Evolutionary conservation across 768 basidiomycete species (phyloP).

Genomic region (Boletus fagicola): DNA sequence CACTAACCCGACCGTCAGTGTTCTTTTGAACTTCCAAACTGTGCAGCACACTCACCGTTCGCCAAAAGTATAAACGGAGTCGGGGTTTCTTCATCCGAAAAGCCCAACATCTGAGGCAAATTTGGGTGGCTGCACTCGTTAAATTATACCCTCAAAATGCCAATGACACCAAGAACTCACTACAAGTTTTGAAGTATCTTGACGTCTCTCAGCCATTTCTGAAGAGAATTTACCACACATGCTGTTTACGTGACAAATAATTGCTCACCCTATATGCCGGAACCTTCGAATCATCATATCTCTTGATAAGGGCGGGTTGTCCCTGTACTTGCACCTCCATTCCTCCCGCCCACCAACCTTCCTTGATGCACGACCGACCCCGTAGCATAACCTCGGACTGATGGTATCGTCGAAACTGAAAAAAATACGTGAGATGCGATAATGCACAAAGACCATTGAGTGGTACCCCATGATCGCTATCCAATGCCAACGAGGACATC

Average conservation of each 20-base stretch:
- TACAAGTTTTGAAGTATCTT: slow-evolving; percentile 50
- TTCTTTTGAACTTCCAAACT: neutral
- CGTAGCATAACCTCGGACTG: slow-evolving; percentile 46
- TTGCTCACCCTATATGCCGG: slow-evolving; percentile 33
- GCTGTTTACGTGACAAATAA: neutral
- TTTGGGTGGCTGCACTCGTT: slow-evolving; percentile 43
- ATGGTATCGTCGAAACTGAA: slow-evolving; percentile 49
- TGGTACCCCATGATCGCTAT: slow-evolving; percentile 37
- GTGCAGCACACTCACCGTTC: slow-evolving; percentile 34
- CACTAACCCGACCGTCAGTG: slow-evolving; percentile 29
- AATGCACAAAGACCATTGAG: no score
- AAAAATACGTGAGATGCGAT: slow-evolving; percentile 7
- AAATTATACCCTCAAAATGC: neutral
- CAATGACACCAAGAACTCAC: slow-evolving; percentile 30
- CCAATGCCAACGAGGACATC: slow-evolving; percentile 19
- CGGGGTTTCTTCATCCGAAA: slow-evolving; percentile 42
- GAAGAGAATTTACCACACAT: neutral
- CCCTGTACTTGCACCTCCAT: slow-evolving; percentile 42
- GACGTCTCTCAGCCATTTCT: slow-evolving; percentile 52
- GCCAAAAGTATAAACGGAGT: slow-evolving; percentile 54
- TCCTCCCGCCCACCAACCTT: slow-evolving; percentile 49
- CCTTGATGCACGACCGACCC: slow-evolving; percentile 36
- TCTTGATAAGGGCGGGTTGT: slow-evolving; percentile 40
- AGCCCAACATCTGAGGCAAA: slow-evolving; percentile 52
- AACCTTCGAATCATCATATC: slow-evolving; percentile 40